Evolutionary conservation across 768 basidiomycete species (phyloP), one percentile per base, ranked within the genome.

Genomic region (Tephrocybe sp.): DNA sequence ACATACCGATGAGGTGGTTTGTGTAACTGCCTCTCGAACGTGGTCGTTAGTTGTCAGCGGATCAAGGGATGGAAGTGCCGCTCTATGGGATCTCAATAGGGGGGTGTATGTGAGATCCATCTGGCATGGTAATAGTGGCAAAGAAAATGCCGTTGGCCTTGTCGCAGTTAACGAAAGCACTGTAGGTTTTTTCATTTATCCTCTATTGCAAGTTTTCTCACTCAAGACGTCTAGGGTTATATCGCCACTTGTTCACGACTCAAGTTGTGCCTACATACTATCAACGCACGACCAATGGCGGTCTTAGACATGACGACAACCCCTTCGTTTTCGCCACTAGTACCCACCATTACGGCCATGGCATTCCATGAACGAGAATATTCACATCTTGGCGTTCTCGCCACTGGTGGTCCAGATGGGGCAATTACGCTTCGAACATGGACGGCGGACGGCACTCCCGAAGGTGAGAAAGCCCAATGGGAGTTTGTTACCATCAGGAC

Each of bases 291-390:
- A 14, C 83, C 79, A 0, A 90, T 97, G 55, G 84, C 84, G 0
- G 77, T 74, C 11, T 65, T 92, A 31, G 85, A 91, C 55, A 72
- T 92, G 1, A 73, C 75, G 3, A 67, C 64, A 3, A 68, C 73
- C 19, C 65, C 76, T 17, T 67, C 71, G 4, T 73, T 74, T 34
- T 74, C 75, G 1, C 48, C 68, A 5, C 69, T 79, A 14, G 74
- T 75, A 2, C 78, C 80, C 0, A 72, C 71, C 3, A 84, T 95
- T 48, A 87, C 86, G 0, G 84, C 89, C 0, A 68, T 97, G 45
- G 84, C 87, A 0, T 96, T 96, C 71, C 87, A 92, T 52, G 90
- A 95, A 61, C 81, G 94, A 31, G 94, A 96, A 60, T 96, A 89
- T 65, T 83, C 89, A 0, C 75, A 79, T 53, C 71, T 83, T 0